phyloP scores from a whole-genome alignment of 768 basidiomycete species.

The Agrocybe pediades region DNA sequence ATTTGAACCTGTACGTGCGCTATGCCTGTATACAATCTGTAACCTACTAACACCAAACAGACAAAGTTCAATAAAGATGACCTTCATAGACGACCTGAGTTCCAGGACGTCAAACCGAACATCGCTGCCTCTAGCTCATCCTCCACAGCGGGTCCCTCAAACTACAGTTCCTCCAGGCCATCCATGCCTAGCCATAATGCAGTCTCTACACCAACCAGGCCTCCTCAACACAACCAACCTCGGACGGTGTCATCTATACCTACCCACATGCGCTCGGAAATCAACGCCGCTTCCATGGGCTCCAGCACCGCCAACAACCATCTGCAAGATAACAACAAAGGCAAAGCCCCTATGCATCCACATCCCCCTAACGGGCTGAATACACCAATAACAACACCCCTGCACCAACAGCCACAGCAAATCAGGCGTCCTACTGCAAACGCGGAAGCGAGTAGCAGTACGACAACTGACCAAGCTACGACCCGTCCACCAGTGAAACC shows the following conservation, averaged over 20 bases:
- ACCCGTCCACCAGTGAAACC: slow-evolving; percentile 4
- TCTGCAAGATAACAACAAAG: slow-evolving; percentile 10
- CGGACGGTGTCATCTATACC: slow-evolving; percentile 38
- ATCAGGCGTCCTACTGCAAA: slow-evolving; percentile 9
- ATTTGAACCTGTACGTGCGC: slow-evolving; percentile 68
- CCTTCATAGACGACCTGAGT: slow-evolving; percentile 73
- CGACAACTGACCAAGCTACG: slow-evolving; percentile 4
- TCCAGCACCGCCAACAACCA: slow-evolving; percentile 2
- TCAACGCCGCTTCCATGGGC: slow-evolving; percentile 11
- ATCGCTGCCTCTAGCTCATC: slow-evolving; percentile 12
- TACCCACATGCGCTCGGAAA: slow-evolving; percentile 36
- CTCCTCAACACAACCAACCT: slow-evolving; percentile 22
- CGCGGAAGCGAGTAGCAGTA: slow-evolving; percentile 8
- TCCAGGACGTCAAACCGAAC: slow-evolving; percentile 47
- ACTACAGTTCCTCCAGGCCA: slow-evolving; percentile 5
- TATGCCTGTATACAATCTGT: background rate
- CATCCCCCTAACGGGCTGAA: slow-evolving; percentile 12
- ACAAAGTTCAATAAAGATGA: slow-evolving; percentile 68
- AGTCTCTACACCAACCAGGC: slow-evolving; percentile 20
- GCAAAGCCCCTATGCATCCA: slow-evolving; percentile 8
- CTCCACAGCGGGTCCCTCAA: slow-evolving; percentile 9
- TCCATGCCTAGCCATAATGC: slow-evolving; percentile 10
- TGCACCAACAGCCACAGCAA: slow-evolving; percentile 13
- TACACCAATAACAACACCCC: slow-evolving; percentile 35
- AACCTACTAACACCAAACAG: too few relatives aligned